phyloP scores from a whole-genome alignment of 139 green algal genomes.

The Volvox reticuliferus region DNA sequence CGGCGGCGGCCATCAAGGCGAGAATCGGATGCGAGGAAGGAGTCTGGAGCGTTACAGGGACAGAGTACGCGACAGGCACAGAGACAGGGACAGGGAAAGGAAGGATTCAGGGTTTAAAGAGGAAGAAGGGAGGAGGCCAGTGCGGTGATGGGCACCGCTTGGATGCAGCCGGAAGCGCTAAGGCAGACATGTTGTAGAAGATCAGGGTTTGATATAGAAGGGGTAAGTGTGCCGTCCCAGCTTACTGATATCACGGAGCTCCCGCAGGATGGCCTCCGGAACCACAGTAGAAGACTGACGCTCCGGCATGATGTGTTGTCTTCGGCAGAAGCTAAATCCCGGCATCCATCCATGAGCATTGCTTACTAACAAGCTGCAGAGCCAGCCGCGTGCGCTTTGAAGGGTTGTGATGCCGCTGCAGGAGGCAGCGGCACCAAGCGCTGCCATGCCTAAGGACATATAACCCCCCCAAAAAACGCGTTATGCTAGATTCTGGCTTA shows the following conservation, averaged over 20 bases:
- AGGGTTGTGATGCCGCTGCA: neutral
- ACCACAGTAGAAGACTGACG: neutral
- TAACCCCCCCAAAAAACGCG: neutral
- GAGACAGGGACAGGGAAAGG: neutral
- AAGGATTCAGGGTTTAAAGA: neutral
- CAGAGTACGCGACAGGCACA: neutral
- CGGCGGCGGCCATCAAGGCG: conserved; percentile 34
- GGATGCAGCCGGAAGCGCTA: neutral
- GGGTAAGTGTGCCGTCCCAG: too few relatives aligned
- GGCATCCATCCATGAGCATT: neutral
- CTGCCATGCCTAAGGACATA: neutral
- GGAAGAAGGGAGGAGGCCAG: neutral
- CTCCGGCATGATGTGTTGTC: conserved; percentile 10
- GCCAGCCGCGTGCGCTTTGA: conserved; percentile 2
- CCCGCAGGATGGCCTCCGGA: conserved; percentile 6
- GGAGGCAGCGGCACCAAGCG: neutral
- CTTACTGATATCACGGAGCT: conserved; percentile 17
- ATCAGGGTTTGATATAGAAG: too few relatives aligned
- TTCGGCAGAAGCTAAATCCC: too few relatives aligned
- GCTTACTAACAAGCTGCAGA: neutral
- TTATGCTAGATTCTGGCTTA: neutral
- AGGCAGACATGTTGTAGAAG: neutral
- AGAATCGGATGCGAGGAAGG: neutral
- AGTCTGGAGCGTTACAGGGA: neutral
- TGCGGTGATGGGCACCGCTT: neutral